Evolutionary conservation across 331 rosid species (phyloP).

Genomic region (Saraca asoca): DNA sequence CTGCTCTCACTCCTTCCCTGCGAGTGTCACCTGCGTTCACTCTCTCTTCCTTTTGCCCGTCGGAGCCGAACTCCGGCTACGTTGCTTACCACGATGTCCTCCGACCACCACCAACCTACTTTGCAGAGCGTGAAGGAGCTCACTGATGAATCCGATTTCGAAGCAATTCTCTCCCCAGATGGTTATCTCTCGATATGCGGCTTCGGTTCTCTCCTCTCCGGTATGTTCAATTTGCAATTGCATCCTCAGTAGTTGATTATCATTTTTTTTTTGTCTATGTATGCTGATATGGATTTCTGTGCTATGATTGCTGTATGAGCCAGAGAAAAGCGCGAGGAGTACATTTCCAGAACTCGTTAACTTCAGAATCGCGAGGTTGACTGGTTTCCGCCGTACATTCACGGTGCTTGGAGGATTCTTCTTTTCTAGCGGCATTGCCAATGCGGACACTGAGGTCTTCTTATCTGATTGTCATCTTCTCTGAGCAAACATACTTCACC

Average conservation of each 20-base stretch:
- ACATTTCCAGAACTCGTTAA: constrained; percentile 71
- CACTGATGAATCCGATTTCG: constrained; percentile 63
- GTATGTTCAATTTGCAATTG: constrained; percentile 37
- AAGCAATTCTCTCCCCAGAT: constrained; percentile 48
- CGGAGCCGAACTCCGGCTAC: constrained; percentile 14
- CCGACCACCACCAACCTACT: constrained; percentile 19
- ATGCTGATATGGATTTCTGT: neutral
- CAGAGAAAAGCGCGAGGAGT: constrained; percentile 79
- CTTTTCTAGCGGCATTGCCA: constrained; percentile 72
- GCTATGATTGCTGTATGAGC: too few species aligned
- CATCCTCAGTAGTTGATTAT: neutral
- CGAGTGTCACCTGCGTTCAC: too few species aligned
- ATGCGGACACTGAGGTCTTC: constrained; percentile 61
- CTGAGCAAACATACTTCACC: too few species aligned
- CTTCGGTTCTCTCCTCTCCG: constrained; percentile 90
- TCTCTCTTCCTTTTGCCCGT: too few species aligned
- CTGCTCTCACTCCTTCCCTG: too few species aligned
- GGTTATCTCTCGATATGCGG: constrained; percentile 78
- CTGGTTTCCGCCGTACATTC: constrained; percentile 74
- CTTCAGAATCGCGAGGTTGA: constrained; percentile 68
- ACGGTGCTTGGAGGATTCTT: constrained; percentile 59
- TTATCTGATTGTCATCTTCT: too few species aligned
- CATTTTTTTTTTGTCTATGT: neutral
- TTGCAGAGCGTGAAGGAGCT: constrained; percentile 45
- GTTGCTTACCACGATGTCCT: too few species aligned